Percentiles rank a stretch among this genome's conserved stretches.
Evolutionary conservation across 371 early-diverging fungal species (phyloP).

Genomic region (Zychaea mexicana): DNA sequence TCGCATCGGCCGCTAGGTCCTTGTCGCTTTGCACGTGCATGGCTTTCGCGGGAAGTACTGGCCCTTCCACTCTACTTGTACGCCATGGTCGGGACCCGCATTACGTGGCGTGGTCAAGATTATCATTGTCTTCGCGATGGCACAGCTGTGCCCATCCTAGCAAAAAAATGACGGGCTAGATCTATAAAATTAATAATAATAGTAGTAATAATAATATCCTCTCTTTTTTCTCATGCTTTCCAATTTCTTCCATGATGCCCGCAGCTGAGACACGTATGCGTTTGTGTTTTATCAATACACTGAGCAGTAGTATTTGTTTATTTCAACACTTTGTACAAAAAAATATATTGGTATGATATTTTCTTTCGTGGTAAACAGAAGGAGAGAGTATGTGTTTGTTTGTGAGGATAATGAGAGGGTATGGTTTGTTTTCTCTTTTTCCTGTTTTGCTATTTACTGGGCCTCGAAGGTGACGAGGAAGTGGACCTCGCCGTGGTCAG

Average conservation of each 20-base stretch:
- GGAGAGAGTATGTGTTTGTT: no score
- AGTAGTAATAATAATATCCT: not conserved
- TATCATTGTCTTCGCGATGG: conserved; percentile 61
- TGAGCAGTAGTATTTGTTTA: not conserved
- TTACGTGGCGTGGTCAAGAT: conserved; percentile 84
- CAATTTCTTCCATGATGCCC: no score
- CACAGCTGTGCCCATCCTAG: conserved; percentile 45
- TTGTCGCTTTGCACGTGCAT: conserved; percentile 53
- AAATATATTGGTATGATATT: not conserved
- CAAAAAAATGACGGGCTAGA: conserved; percentile 13
- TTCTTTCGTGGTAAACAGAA: no score
- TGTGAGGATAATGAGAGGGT: not conserved
- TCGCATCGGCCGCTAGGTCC: conserved; percentile 9
- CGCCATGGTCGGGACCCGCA: conserved; percentile 79
- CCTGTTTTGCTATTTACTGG: conserved; percentile 6
- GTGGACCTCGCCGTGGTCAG: conserved; percentile 36
- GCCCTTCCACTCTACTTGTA: conserved; percentile 84
- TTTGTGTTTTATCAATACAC: no score
- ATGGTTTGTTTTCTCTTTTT: not conserved
- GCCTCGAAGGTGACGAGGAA: conserved; percentile 17
- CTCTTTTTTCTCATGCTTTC: not conserved
- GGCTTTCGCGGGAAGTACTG: conserved; percentile 78
- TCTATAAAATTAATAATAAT: not conserved
- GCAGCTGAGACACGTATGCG: no score
- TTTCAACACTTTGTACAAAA: not conserved